Conservation (phyloP, 2,329 filamentous ascomycete genomes). For the Ceratocystis ficicola region DNA sequence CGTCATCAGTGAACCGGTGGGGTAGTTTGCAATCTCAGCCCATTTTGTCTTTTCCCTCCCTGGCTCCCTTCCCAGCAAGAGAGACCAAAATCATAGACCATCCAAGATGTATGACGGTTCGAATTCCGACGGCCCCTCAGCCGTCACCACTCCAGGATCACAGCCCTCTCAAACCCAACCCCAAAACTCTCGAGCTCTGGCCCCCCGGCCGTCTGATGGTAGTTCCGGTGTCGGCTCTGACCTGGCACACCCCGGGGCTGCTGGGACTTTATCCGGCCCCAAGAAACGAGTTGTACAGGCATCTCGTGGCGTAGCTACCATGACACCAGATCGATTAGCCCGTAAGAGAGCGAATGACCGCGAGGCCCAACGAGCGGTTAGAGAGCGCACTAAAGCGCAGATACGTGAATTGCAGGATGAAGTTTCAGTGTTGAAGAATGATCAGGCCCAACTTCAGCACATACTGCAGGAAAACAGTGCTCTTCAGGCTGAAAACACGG, state of each 20-base stretch:
- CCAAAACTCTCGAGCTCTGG: slow-evolving; percentile 16
- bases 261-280: slow-evolving; percentile 14
- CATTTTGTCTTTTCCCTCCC: not conserved
- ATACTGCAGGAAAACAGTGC: slow-evolving; percentile 64
- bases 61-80: not conserved
- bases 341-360: slow-evolving; percentile 55
- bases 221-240: not conserved
- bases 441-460: slow-evolving; percentile 54
- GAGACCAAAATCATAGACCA: not conserved
- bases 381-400: slow-evolving; percentile 67
- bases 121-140: not conserved
- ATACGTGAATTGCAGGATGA: slow-evolving; percentile 50
- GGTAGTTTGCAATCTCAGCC: not conserved
- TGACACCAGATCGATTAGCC: slow-evolving; percentile 61
- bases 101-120: slow-evolving; percentile 17
- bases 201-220: slow-evolving; percentile 17
- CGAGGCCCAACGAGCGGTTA: slow-evolving; percentile 73
- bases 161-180: slow-evolving; percentile 4
- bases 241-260: slow-evolving; percentile 17
- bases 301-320: slow-evolving; percentile 40
- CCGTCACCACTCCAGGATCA: not conserved
- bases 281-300: slow-evolving; percentile 15
- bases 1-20: not conserved
- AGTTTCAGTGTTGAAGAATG: slow-evolving; percentile 20
- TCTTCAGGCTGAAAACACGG: slow-evolving; percentile 66